A percentile compares a stretch with the other conserved stretches of the same genome.
Evolutionary conservation across 208 protist species (phyloP).

Genomic region (Crithidia fasciculata): DNA sequence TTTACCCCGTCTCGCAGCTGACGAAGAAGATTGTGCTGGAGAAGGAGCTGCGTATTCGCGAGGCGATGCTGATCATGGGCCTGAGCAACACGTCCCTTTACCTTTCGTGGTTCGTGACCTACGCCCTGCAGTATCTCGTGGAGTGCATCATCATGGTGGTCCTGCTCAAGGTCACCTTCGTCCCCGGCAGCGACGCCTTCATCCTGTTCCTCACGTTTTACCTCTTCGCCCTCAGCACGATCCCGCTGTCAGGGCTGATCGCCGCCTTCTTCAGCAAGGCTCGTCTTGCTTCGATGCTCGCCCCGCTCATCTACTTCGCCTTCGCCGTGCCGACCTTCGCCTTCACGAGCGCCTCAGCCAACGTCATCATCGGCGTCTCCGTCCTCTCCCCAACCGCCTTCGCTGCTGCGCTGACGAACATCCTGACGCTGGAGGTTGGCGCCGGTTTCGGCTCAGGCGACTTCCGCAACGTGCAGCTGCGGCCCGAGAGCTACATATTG

Average conservation of each 20-base stretch:
- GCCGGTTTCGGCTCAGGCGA: conserved; percentile 31
- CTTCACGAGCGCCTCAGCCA: conserved; percentile 37
- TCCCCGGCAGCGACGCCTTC: conserved; percentile 46
- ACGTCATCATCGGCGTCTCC: conserved; percentile 35
- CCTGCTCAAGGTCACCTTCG: conserved; percentile 55
- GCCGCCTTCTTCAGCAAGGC: conserved; percentile 79
- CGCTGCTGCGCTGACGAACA: conserved; percentile 36
- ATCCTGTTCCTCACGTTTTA: conserved; percentile 70
- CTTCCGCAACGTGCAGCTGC: conserved; percentile 25
- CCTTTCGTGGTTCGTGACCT: conserved; percentile 59
- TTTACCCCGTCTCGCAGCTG: conserved; percentile 81
- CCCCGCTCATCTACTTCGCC: conserved; percentile 76
- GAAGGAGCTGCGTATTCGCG: conserved; percentile 86
- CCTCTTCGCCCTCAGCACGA: conserved; percentile 45
- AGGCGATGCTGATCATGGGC: conserved; percentile 92
- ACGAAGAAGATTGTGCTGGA: conserved; percentile 82
- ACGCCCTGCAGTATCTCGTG: conserved; percentile 54
- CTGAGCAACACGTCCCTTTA: conserved; percentile 64
- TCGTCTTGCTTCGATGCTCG: conserved; percentile 57
- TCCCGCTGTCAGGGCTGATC: conserved; percentile 64
- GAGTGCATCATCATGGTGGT: conserved; percentile 53
- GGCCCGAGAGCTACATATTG: conserved; percentile 33
- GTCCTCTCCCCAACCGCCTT: conserved; percentile 68
- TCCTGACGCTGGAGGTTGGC: conserved; percentile 41
- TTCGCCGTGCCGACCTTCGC: conserved; percentile 70